Percentiles rank a stretch among this genome's conserved stretches.
Evolutionary conservation across 1,139 yeast species (phyloP).

Genomic region (Candida sanyaensis): DNA sequence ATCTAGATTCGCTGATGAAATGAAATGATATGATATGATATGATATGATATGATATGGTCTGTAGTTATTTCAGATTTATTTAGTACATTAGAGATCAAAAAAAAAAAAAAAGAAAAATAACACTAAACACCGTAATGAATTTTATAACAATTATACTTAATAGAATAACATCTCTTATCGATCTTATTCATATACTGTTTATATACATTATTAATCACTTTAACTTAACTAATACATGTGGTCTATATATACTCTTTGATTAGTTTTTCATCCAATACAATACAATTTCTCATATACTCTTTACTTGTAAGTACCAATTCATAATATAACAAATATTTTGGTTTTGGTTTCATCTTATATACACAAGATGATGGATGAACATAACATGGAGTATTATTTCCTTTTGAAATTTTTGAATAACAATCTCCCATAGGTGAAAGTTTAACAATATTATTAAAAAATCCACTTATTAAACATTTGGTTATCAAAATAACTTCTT

Average conservation of each 20-base stretch:
- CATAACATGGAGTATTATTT: slow-evolving; percentile 50
- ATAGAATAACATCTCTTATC: too few species aligned
- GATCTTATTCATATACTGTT: too few species aligned
- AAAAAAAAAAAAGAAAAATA: too few species aligned
- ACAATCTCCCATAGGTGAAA: slow-evolving; percentile 72
- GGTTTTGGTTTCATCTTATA: slow-evolving; percentile 68
- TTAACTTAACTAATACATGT: too few species aligned
- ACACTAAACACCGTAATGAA: too few species aligned
- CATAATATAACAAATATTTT: slow-evolving; percentile 73
- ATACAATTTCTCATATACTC: slow-evolving; percentile 90
- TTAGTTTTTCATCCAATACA: slow-evolving; percentile 52
- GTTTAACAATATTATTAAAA: slow-evolving; percentile 74
- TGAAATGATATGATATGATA: too few species aligned
- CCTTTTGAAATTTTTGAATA: slow-evolving; percentile 54
- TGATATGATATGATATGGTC: too few species aligned
- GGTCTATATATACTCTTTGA: slow-evolving; percentile 6
- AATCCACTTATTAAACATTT: slow-evolving; percentile 79
- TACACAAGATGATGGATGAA: slow-evolving; percentile 83
- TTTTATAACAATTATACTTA: too few species aligned
- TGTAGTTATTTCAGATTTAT: too few species aligned
- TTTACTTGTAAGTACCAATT: slow-evolving; percentile 79
- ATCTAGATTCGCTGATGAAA: too few species aligned
- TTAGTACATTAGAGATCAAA: too few species aligned
- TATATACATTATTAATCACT: too few species aligned
- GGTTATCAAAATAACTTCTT: slow-evolving; percentile 45